phyloP scores from a whole-genome alignment of 2,329 filamentous ascomycete species.

The Didymella lethalis region DNA sequence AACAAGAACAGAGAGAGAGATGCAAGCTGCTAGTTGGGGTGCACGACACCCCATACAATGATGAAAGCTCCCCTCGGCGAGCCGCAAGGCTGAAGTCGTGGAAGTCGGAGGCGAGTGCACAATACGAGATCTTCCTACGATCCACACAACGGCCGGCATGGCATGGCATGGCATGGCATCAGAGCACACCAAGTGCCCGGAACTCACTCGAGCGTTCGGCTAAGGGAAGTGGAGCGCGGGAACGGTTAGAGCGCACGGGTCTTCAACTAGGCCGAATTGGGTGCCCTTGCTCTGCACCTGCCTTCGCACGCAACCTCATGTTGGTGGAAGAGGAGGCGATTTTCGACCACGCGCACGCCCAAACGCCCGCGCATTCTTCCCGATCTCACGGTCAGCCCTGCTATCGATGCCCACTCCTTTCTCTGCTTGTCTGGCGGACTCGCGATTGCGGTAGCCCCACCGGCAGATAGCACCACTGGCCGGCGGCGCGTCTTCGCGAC shows the following conservation, averaged over 20 bases:
- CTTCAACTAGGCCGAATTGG: background rate
- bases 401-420: constrained; percentile 36
- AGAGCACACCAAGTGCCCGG: constrained; percentile 3
- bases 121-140: background rate
- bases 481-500: constrained; percentile 44
- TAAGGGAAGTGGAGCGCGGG: constrained; percentile 17
- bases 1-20: too few relatives aligned
- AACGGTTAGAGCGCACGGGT: constrained; percentile 3
- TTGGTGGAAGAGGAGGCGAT: constrained; percentile 14
- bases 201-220: constrained; percentile 15
- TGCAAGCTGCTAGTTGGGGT: too few relatives aligned
- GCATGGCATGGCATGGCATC: background rate
- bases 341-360: constrained; percentile 26
- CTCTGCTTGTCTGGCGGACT: constrained; percentile 34
- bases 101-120: background rate
- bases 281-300: constrained; percentile 11
- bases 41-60: too few relatives aligned
- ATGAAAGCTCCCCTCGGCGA: background rate
- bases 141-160: constrained; percentile 3
- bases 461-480: constrained; percentile 31
- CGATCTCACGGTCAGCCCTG: constrained; percentile 12
- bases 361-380: constrained; percentile 29
- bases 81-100: background rate
- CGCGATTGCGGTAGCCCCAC: constrained; percentile 39
- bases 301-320: constrained; percentile 28